These are phyloP conservation scores for Dioscorea zingiberensis DNA, from an alignment of 106 monocot species.

Conservation along the genomic window DNA sequence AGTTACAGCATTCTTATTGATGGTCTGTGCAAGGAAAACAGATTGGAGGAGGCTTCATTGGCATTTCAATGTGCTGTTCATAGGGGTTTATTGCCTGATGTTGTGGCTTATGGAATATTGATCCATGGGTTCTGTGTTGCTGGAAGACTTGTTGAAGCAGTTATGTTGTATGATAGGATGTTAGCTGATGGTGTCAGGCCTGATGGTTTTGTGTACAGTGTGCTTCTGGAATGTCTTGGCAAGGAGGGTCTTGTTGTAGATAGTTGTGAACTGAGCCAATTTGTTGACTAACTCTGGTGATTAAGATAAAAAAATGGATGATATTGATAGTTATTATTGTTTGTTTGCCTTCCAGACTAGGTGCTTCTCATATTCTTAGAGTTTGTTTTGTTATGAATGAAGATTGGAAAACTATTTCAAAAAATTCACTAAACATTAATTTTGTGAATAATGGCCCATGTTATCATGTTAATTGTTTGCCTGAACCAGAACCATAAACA, in stretches of 20 bases:
- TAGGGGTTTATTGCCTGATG: slow-evolving; percentile 51
- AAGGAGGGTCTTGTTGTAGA: slow-evolving; percentile 1
- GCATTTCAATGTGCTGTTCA: slow-evolving; percentile 38
- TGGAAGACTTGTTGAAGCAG: slow-evolving; percentile 38
- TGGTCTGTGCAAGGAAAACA: slow-evolving; percentile 47
- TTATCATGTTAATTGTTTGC: too few species aligned
- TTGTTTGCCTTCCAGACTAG: too few species aligned
- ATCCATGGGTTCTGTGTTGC: slow-evolving; percentile 30
- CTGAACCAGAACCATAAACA: too few species aligned
- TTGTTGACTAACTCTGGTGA: too few species aligned
- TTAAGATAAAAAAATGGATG: too few species aligned
- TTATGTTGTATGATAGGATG: slow-evolving; percentile 45
- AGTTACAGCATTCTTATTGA: slow-evolving; percentile 48
- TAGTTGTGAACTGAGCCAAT: neutral
- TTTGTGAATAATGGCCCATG: too few species aligned
- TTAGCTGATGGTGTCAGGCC: slow-evolving; percentile 38
- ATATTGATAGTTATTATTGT: too few species aligned
- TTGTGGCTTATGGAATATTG: slow-evolving; percentile 57
- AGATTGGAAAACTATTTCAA: too few species aligned
- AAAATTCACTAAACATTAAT: too few species aligned
- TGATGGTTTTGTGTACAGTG: slow-evolving; percentile 16
- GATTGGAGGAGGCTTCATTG: slow-evolving; percentile 29
- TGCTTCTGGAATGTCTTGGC: slow-evolving; percentile 14
- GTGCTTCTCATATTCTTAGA: too few species aligned
- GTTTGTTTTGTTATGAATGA: too few species aligned